phyloP scores from a whole-genome alignment of 371 early-diverging fungal genomes.

The Mortierella polycephala region DNA sequence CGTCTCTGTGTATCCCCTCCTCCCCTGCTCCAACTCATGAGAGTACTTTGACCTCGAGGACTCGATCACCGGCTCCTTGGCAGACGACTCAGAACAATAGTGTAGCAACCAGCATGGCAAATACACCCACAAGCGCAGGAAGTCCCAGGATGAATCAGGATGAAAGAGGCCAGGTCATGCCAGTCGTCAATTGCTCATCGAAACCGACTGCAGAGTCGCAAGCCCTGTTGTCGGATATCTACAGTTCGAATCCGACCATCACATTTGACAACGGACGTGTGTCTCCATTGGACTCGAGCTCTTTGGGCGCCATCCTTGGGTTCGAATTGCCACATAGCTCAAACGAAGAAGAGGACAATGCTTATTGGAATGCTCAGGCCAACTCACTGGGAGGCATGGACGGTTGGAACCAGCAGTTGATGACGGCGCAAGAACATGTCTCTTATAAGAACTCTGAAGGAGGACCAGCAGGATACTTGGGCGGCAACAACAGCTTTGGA shows the following conservation, averaged over 20 bases:
- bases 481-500: slow-evolving; percentile 51
- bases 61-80: slow-evolving; percentile 42
- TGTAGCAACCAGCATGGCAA: slow-evolving; percentile 38
- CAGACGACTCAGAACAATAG: slow-evolving; percentile 35
- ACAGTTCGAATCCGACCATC: slow-evolving; percentile 48
- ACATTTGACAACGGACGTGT: slow-evolving; percentile 46
- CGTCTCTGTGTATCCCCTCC: slow-evolving; percentile 48
- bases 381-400: slow-evolving; percentile 54
- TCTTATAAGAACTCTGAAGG: slow-evolving; percentile 47
- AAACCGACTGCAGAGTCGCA: slow-evolving; percentile 41
- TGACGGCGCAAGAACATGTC: slow-evolving; percentile 52
- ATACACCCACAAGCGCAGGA: slow-evolving; percentile 33
- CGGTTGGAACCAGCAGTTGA: slow-evolving; percentile 54
- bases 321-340: slow-evolving; percentile 47
- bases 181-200: slow-evolving; percentile 43
- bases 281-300: slow-evolving; percentile 47
- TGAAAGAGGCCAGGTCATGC: slow-evolving; percentile 8
- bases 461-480: slow-evolving; percentile 41
- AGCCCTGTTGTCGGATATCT: slow-evolving; percentile 42
- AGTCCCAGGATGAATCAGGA: slow-evolving; percentile 42
- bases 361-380: slow-evolving; percentile 53
- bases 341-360: slow-evolving; percentile 49
- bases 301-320: slow-evolving; percentile 45
- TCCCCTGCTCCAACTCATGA: slow-evolving; percentile 47
- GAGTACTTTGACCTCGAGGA: slow-evolving; percentile 28